Base-by-base conservation (phyloP, 331 rosid species). In the Quercus lobata region DNA sequence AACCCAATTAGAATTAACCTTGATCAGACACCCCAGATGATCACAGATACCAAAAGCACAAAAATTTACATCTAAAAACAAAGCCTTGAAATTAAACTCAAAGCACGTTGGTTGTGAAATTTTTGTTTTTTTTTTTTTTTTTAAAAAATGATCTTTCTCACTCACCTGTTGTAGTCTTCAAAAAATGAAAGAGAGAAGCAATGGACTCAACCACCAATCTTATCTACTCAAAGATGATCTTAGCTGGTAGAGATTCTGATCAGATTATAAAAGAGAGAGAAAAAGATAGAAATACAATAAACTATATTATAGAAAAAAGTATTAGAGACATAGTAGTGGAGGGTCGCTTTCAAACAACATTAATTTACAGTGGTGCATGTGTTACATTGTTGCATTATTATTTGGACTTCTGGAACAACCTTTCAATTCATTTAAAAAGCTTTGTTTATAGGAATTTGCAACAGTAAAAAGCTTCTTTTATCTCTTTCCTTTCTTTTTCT, bases 231-330 rank as follows among this genome's bases (percentile, higher is more conserved):
- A 74, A 78, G 90, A 35, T 74, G 75, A 83, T 83, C 57, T 82
- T 82, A 87, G 86, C 82, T 79, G 87, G 85, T 61, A 69, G 87
- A 81, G 89, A 82, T 85, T 81, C 85, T 82, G 84, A 86, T 71
- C 81, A 78, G 83, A 86, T 84, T 80, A 78, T 21, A 25, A 56
- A 76, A 44, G 6, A 69, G 14, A 76, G 58, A 34, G 4, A 69
- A 8, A 76, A 37, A 75, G 56, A 72, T 71, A 73, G 55, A 21
- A 52, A 21, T 11, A 69, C 25, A 63, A 22, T 17, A 3, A 71
- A 2, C 70, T 29, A n/a, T 3, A 69, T 21, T n/a, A 52, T 57
- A 63, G 72, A 63, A 74, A 57, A 4, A 61, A 24, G 29, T 24
- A 34, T 68, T 54, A 24, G 65, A 61, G 71, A 80, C 84, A 76